A percentile compares a stretch with the other conserved stretches of the same genome.
phyloP scores from a whole-genome alignment of 2,329 filamentous ascomycete species.

The Claviceps pusilla region DNA sequence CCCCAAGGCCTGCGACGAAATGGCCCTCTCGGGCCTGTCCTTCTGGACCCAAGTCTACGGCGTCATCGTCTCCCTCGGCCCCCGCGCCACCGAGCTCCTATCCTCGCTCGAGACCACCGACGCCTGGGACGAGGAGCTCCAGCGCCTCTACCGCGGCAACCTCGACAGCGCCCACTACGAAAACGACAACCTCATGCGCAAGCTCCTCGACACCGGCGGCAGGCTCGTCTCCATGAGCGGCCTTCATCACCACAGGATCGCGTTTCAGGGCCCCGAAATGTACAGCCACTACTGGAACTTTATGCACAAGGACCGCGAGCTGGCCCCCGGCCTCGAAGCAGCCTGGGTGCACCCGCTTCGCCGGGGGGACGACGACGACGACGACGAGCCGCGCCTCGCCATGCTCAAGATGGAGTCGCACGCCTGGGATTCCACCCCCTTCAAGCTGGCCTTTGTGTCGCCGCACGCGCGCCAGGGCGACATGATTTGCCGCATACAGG shows the following conservation, averaged over 20 bases:
- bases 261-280: constrained; percentile 2
- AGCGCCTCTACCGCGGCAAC: constrained; percentile 5
- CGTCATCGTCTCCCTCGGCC: constrained; percentile 5
- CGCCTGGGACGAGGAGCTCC: constrained; percentile 6
- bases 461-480: constrained; percentile 5
- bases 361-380: not conserved
- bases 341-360: constrained; percentile 1
- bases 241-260: constrained; percentile 2
- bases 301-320: not conserved
- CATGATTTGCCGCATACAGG: constrained; percentile 4
- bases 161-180: constrained; percentile 5
- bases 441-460: constrained; percentile 6
- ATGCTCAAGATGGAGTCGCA: constrained; percentile 2
- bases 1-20: not conserved
- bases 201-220: constrained; percentile 3
- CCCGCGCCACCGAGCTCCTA: constrained; percentile 3
- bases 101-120: constrained; percentile 5
- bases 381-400: constrained; percentile 6
- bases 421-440: not conserved
- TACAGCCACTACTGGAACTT: constrained; percentile 4
- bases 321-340: constrained; percentile 2
- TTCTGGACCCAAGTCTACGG: constrained; percentile 4
- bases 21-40: constrained; percentile 2
- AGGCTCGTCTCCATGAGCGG: not conserved
- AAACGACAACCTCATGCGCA: constrained; percentile 5